These are phyloP conservation scores for Cyamopsis tetragonoloba DNA, from an alignment of 306 rosid species.

Conservation along the genomic window DNA sequence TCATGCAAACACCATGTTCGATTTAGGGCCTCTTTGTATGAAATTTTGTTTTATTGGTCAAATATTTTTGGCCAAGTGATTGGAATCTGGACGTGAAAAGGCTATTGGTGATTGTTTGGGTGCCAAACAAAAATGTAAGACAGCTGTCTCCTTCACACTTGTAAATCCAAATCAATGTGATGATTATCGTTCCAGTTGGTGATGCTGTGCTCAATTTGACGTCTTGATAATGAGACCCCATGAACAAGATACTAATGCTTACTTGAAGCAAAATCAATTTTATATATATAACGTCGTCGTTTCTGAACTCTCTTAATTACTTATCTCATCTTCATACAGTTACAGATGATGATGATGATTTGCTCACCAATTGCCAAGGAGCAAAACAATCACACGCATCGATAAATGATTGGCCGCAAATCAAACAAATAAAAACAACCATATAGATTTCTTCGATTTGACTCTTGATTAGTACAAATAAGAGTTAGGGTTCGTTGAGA, in stretches of 20 bases:
- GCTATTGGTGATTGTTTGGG: neutral
- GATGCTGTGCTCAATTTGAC: constrained; percentile 16
- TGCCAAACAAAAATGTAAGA: neutral
- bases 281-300: too few relatives aligned
- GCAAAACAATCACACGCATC: neutral
- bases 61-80: neutral
- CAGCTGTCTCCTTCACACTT: neutral
- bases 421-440: neutral
- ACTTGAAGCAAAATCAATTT: too few relatives aligned
- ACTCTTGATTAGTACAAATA: neutral
- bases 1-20: too few relatives aligned
- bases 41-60: too few relatives aligned
- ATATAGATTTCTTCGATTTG: neutral
- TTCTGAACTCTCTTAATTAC: too few relatives aligned
- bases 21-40: too few relatives aligned
- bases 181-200: constrained; percentile 30
- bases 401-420: constrained; percentile 1
- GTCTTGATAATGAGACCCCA: constrained; percentile 5
- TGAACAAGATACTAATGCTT: too few relatives aligned
- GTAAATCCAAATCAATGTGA: neutral
- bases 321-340: too few relatives aligned
- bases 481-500: too few relatives aligned
- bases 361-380: neutral
- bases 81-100: neutral
- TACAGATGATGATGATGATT: neutral